These are phyloP conservation scores for Pyrenochaeta sp. DNA, from an alignment of 2,329 filamentous ascomycete genomes.

Conservation along the genomic window DNA sequence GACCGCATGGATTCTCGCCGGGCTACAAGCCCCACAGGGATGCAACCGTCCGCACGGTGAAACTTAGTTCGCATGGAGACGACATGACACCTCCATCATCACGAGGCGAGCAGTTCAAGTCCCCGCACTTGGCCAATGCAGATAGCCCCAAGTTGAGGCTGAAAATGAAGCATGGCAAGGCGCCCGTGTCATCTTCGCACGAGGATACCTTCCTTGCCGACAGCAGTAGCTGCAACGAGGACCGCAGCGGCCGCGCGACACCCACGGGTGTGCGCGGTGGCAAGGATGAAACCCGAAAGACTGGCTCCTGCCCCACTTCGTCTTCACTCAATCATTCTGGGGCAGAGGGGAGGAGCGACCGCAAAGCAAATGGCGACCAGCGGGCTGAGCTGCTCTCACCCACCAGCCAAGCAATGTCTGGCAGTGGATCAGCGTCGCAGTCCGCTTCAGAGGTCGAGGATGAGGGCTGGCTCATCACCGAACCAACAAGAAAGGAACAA, in stretches of 20 bases:
- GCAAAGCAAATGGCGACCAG: conserved; percentile 34
- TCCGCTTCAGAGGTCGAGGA: conserved; percentile 48
- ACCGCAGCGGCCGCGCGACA: conserved; percentile 48
- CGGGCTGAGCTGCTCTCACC: conserved; percentile 35
- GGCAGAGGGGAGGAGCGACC: conserved; percentile 30
- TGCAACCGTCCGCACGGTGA: conserved; percentile 74
- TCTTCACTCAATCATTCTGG: conserved; percentile 28
- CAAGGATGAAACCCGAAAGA: conserved; percentile 39
- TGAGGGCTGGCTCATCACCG: conserved; percentile 49
- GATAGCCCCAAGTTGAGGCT: conserved; percentile 51
- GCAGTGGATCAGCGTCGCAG: conserved; percentile 27
- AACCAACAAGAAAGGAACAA: conserved; percentile 36
- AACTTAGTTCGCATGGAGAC: conserved; percentile 53
- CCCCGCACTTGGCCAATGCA: conserved; percentile 25
- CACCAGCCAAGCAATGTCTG: conserved; percentile 23
- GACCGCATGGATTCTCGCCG: conserved; percentile 72
- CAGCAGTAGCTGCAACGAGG: conserved; percentile 61
- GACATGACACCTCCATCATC: conserved; percentile 35
- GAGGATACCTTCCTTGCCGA: conserved; percentile 63
- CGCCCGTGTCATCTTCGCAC: conserved; percentile 29
- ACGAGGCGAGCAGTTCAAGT: conserved; percentile 36
- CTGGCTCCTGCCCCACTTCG: conserved; percentile 40
- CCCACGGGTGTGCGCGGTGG: conserved; percentile 36
- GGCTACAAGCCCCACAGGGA: conserved; percentile 77
- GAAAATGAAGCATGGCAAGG: conserved; percentile 48